These are phyloP conservation scores for Patellifolia procumbens DNA, from an alignment of 179 eudicot species.

Conservation along the genomic window DNA sequence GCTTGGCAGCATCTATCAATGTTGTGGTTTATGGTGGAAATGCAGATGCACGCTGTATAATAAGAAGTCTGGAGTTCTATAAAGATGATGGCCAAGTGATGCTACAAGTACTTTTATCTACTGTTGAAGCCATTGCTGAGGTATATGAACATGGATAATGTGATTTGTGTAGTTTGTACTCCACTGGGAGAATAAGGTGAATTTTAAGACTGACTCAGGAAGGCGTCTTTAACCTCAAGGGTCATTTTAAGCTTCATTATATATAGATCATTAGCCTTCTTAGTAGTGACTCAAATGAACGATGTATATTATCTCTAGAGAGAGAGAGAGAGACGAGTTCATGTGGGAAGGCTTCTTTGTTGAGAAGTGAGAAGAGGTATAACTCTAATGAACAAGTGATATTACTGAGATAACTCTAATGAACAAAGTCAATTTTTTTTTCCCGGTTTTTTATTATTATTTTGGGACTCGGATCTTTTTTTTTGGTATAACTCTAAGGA, in stretches of 20 bases:
- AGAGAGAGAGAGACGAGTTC: no score
- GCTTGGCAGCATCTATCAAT: constrained; percentile 52
- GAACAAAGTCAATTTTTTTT: no score
- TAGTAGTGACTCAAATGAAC: no score
- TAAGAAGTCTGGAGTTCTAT: constrained; percentile 54
- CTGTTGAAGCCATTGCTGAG: constrained; percentile 58
- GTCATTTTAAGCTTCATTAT: neutral
- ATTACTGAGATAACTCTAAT: no score
- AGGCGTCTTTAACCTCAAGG: neutral
- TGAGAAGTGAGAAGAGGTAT: no score
- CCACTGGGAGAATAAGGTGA: neutral
- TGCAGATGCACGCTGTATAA: constrained; percentile 46
- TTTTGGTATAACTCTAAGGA: no score
- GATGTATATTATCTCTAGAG: no score
- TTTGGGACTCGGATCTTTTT: no score
- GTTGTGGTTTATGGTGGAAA: constrained; percentile 61
- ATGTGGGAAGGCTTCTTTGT: no score
- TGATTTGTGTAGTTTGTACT: neutral
- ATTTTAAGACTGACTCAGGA: constrained; percentile 2
- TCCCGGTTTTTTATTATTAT: no score
- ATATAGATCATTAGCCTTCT: neutral
- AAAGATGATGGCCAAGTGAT: constrained; percentile 49
- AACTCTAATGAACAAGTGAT: no score
- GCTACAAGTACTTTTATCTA: constrained; percentile 70
- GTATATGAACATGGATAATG: constrained; percentile 35